Base-by-base conservation (phyloP, 768 basidiomycete species). In the Hericium erinaceus region DNA sequence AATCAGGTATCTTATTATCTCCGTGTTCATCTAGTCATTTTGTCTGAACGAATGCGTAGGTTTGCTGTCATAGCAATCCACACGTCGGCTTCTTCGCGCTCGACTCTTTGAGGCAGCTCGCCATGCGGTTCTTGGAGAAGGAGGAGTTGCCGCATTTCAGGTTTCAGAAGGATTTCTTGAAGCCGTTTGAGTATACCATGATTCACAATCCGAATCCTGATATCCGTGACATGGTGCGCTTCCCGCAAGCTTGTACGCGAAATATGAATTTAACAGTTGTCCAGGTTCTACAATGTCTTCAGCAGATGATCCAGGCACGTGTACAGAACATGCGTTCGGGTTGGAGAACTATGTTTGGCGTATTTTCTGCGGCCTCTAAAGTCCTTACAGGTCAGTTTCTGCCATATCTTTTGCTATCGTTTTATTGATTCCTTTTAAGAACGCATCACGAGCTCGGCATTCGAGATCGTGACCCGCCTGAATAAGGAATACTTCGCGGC, bases 311-410 rank as follows among this genome's bases (percentile, higher is more conserved):
- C 56, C 95, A 97, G 74, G 91, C 93, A 16, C 82, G 92, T 39
- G 92, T 90, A 16, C 84, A 90, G 64, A 98, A 98, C 68, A 82
- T 99, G 77, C 86, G 97, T 37, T 98, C 97, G 0, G 97, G 97
- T 28, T 99, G 97, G 97, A 79, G 94, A 59, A 99, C 97, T 2
- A 98, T 99, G 92, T 98, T 99, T 71, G 91, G 92, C 22, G 97
- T 98, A 13, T 98, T 98, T 68, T 90, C 95, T 38, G 92, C 97
- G 15, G 94, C 97, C 0, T 95, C 95, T 10, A 94, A 89, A 69
- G 94, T 92, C 24, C 75, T 87, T 24, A 95, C 92, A 66, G 89
- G 92, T 89, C 58, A 15, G 77, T 71, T 16, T 3, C 37, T 10
- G 7, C 54, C 15, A 4, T 39, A n/a, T n/a, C 39, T 48, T 22